Conservation (phyloP, 1,284 basidiomycete genomes). For the Boletus smithii region DNA sequence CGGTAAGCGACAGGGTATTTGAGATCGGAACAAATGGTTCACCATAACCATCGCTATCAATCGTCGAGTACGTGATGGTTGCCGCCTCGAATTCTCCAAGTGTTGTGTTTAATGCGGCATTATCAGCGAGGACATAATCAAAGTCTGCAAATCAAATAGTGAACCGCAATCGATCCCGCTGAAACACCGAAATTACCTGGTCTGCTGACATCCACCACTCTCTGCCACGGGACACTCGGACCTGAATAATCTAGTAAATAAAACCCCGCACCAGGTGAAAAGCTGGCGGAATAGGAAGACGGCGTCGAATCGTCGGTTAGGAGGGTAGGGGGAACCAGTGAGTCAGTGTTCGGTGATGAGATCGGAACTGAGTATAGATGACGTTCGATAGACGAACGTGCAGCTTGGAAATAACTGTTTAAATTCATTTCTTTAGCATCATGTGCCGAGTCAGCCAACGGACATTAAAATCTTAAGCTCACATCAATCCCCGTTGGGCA, state of each 20-base stretch:
- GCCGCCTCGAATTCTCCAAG: slow-evolving; percentile 71
- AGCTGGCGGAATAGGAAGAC: slow-evolving; percentile 65
- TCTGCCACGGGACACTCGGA: slow-evolving; percentile 86
- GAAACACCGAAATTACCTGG: slow-evolving; percentile 43
- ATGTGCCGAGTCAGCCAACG: slow-evolving; percentile 21
- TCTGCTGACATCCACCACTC: slow-evolving; percentile 64
- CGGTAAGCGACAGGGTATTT: slow-evolving; percentile 18
- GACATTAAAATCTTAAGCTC: slow-evolving; percentile 36
- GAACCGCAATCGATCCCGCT: background rate
- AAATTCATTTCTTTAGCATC: slow-evolving; percentile 17
- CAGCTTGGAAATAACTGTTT: slow-evolving; percentile 82
- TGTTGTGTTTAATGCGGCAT: slow-evolving; percentile 70
- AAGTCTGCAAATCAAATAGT: slow-evolving; percentile 42
- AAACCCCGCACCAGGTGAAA: slow-evolving; percentile 83
- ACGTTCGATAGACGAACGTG: slow-evolving; percentile 80
- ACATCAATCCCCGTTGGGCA: slow-evolving; percentile 66
- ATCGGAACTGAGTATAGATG: slow-evolving; percentile 79
- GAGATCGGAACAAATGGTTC: slow-evolving; percentile 24
- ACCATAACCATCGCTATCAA: slow-evolving; percentile 81
- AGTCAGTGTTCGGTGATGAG: slow-evolving; percentile 39
- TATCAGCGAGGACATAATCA: slow-evolving; percentile 67
- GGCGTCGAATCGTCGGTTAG: slow-evolving; percentile 66
- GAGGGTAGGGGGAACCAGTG: slow-evolving; percentile 43
- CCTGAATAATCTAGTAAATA: slow-evolving; percentile 82
- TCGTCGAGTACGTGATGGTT: slow-evolving; percentile 64